These are phyloP conservation scores for Zasmidium citrigriseum DNA, from an alignment of 2,329 filamentous ascomycete genomes.

Conservation along the genomic window DNA sequence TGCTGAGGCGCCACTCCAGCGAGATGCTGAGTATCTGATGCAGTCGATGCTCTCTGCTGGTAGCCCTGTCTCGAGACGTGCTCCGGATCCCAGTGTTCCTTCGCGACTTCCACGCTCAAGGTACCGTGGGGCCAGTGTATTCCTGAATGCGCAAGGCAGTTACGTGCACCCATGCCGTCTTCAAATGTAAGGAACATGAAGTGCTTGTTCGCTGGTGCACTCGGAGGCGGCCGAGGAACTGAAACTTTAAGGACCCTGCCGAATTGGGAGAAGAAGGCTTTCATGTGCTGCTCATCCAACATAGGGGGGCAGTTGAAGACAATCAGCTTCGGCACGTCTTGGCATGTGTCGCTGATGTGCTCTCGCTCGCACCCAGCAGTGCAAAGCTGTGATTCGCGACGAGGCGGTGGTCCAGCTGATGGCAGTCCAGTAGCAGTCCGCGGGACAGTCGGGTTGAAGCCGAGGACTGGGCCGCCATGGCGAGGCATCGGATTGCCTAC, in stretches of 20 bases:
- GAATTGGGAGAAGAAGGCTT: slow-evolving; percentile 14
- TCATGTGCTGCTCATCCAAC: slow-evolving; percentile 3
- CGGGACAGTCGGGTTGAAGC: background rate
- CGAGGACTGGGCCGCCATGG: background rate
- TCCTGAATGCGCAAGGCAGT: background rate
- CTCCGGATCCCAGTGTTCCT: background rate
- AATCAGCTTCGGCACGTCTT: slow-evolving; percentile 20
- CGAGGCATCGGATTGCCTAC: background rate
- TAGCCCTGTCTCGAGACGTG: background rate
- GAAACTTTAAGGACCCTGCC: slow-evolving; percentile 8
- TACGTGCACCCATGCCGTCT: background rate
- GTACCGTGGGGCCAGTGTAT: background rate
- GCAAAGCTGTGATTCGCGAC: background rate
- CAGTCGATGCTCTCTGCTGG: background rate
- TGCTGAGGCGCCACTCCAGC: too few species aligned
- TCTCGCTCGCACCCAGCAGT: slow-evolving; percentile 11
- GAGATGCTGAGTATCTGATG: too few species aligned
- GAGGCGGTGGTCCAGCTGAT: background rate
- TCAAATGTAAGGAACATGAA: background rate
- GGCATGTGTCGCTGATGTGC: slow-evolving; percentile 18
- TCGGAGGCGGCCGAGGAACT: background rate
- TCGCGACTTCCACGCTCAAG: background rate
- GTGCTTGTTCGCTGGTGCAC: background rate
- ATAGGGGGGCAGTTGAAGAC: slow-evolving; percentile 14
- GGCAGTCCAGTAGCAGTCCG: background rate